A percentile compares a stretch with the other conserved stretches of the same genome.
Evolutionary conservation across 257 asterid genomes (phyloP).

Genomic region (Jasminum sambac): DNA sequence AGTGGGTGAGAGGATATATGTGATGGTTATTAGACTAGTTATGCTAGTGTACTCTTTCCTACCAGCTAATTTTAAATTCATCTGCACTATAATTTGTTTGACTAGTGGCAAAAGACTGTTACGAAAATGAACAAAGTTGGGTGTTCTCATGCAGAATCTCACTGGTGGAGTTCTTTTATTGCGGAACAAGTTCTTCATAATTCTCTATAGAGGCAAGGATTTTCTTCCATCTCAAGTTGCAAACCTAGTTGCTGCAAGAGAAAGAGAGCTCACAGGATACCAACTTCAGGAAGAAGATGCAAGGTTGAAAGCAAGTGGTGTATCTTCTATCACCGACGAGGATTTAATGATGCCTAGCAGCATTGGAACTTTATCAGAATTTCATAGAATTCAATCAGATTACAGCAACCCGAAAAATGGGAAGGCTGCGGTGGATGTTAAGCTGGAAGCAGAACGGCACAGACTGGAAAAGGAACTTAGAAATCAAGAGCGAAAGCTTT

Average conservation of each 20-base stretch:
- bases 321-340: constrained; percentile 38
- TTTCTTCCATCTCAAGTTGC: constrained; percentile 79
- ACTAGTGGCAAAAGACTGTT: neutral
- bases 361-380: constrained; percentile 76
- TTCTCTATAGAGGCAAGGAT: constrained; percentile 91
- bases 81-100: neutral
- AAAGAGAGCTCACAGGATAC: constrained; percentile 54
- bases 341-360: constrained; percentile 33
- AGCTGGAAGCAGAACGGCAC: constrained; percentile 58
- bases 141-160: constrained; percentile 62
- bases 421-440: constrained; percentile 47
- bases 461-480: constrained; percentile 70
- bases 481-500: constrained; percentile 52
- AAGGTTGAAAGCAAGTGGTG: constrained; percentile 68
- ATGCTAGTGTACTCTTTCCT: neutral
- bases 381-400: constrained; percentile 55
- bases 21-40: neutral
- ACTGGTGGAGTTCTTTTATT: constrained; percentile 86
- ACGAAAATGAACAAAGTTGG: constrained; percentile 1
- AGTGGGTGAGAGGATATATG: neutral
- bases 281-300: constrained; percentile 84
- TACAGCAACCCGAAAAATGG: constrained; percentile 26
- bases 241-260: constrained; percentile 60
- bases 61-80: neutral
- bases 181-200: constrained; percentile 82